Evolutionary conservation across 192 early-diverging fungal genomes (phyloP), one percentile per base, ranked within the genome.

Genomic region (Phycomyces blakesleeanus): DNA sequence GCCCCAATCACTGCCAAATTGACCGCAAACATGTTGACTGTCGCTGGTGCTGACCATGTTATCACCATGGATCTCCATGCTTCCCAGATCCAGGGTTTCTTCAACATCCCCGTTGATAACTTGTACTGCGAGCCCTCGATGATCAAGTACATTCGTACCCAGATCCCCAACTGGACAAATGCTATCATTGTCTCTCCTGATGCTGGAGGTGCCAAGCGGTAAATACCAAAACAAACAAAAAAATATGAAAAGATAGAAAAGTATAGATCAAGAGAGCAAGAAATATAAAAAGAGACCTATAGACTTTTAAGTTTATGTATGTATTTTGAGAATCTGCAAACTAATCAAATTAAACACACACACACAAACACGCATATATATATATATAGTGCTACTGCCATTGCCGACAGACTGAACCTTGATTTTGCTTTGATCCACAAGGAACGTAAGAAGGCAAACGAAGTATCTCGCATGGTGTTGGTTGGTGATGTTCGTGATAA

Each of bases 381-480:
- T 57, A 40, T 20, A 8, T 12, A 4, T 67, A 92, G 95, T 64
- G 97, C 93, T 21, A 97, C 97, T 2, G 87, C 91, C 12, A 76
- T 98, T 66, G 95, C 97, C 8, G 97, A 98, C 77, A 80, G 88
- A 7, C 83, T 98, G 66, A 87, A 92, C 57, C 79, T 95, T 52
- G 87, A 92, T 66, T 98, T 98, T 82, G 97, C 95, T 16, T 79
- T 98, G 78, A 94, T 98, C 67, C 97, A 98, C 85, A 96, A 95
- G 78, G 96, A 98, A 78, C 83, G 92, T 62, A 89, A 90, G 66
- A 88, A 89, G 81, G 91, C 91, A 21, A 89, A 93, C 76, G 83
- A 89, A 77, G 89, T 94, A 51, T 86, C 88, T 49, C 84, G 87
- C 41, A 95, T 98, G 93, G 89, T 95, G 26, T 81, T 98, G 42